These are phyloP conservation scores for Rhipidocladum racemiflorum DNA, from an alignment of 176 grass and related monocot species.

Conservation along the genomic window DNA sequence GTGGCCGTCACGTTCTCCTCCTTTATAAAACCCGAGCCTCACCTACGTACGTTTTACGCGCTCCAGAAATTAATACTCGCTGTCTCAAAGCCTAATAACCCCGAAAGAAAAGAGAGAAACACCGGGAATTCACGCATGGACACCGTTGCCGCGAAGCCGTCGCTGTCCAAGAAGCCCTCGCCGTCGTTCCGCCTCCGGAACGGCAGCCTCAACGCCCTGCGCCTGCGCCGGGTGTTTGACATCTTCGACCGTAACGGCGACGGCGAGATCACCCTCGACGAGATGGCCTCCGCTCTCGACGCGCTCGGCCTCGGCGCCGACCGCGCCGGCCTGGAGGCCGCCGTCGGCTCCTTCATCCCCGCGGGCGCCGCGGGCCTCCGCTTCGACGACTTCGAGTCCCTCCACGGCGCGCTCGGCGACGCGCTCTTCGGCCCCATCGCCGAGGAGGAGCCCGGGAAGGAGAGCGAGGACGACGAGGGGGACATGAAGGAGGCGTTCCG, in stretches of 20 bases:
- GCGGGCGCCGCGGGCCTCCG: conserved; percentile 57
- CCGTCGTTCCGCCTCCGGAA: conserved; percentile 95
- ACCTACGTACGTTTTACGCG: background rate
- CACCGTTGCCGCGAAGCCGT: conserved; percentile 8
- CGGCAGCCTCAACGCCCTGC: conserved; percentile 80
- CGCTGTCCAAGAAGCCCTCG: conserved; percentile 51
- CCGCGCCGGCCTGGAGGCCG: conserved; percentile 44
- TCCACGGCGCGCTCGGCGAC: conserved; percentile 81
- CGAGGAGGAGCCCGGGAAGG: background rate
- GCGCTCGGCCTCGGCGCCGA: conserved; percentile 79
- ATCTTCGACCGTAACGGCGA: conserved; percentile 93
- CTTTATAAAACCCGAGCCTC: conserved; percentile 9
- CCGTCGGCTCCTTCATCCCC: conserved; percentile 66
- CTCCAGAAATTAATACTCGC: background rate
- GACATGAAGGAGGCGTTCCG: conserved; percentile 96
- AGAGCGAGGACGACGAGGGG: conserved; percentile 43
- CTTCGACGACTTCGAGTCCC: conserved; percentile 71
- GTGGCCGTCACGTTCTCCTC: background rate
- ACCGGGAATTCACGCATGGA: conserved; percentile 28
- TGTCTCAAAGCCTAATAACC: background rate
- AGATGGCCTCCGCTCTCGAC: conserved; percentile 77
- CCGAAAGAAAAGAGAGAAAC: background rate
- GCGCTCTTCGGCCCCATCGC: conserved; percentile 56
- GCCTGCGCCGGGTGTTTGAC: conserved; percentile 90
- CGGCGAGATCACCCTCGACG: conserved; percentile 87